Base-by-base conservation (phyloP, 2,329 filamentous ascomycete genomes). In the Neonectria ditissima region DNA sequence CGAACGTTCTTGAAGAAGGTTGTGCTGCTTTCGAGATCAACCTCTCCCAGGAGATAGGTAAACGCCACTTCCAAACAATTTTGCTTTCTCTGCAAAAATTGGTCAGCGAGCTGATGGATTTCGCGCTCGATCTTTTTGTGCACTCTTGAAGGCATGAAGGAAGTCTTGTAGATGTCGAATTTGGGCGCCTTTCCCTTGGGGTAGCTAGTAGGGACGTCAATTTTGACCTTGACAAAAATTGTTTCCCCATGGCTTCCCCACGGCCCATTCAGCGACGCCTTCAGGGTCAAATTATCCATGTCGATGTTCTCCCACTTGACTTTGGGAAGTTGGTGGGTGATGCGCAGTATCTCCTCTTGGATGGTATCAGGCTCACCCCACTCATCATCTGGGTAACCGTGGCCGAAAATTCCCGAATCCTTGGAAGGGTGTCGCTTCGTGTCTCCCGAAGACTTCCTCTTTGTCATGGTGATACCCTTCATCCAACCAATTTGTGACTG, bases 401-500 rank as follows among this genome's bases (percentile, higher is more conserved):
- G 83, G 22, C 82, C 81, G 59, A 87, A 84, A 63, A 87, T 79
- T 8, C 78, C 77, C 66, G 86, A 80, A 76, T 86, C 81, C 79
- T 87, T 79, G 66, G 87, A 81, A 72, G 83, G 76, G 73, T 85
- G 76, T 75, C 86, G 80, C 75, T 76, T 77, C 10, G 67, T 70
- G 43, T 81, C 81, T 13, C 78, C 71, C 2, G 80, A 80, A 1
- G 80, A 74, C 67, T 85, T 87, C 58, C 83, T 80, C 75, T 85
- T 88, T 52, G 83, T 88, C 80, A 90, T 88, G 32, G 85, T 89
- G 63, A 91, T 88, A 5, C 89, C 88, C 72, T 87, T 89, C 86
- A 91, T 90, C 89, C 89, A 91, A 14, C 86, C 87, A 58, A 91
- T 88, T 66, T 90, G 88, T 22, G 85, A 83, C 50, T 85, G 81